Percentiles rank a stretch among this genome's conserved stretches.
phyloP scores from a whole-genome alignment of 164 flowering plant species.

The Taxillus chinensis region DNA sequence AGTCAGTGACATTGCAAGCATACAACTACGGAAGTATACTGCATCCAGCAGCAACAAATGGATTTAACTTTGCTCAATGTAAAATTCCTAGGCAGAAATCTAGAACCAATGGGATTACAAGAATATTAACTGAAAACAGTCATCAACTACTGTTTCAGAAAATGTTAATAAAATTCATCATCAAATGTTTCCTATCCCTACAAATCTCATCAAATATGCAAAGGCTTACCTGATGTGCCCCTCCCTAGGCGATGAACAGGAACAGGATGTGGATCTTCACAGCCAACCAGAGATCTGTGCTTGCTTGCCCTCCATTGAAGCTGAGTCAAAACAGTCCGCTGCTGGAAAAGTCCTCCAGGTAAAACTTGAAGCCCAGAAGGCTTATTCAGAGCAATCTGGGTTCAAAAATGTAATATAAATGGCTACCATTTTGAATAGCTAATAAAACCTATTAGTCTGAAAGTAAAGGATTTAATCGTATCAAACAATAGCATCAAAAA shows the following conservation, averaged over 20 bases:
- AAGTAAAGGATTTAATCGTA: too few relatives aligned
- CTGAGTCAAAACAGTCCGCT: constrained; percentile 80
- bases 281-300: constrained; percentile 14
- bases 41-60: background rate
- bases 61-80: background rate
- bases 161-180: background rate
- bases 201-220: background rate
- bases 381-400: constrained; percentile 80
- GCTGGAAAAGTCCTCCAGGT: constrained; percentile 94
- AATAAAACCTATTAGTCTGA: too few relatives aligned
- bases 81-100: background rate
- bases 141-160: background rate
- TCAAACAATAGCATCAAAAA: too few relatives aligned
- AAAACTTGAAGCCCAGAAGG: constrained; percentile 95
- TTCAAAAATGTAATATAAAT: too few relatives aligned
- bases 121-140: background rate
- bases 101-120: background rate
- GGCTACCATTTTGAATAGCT: too few relatives aligned
- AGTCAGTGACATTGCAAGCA: background rate
- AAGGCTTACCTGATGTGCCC: constrained; percentile 77
- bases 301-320: constrained; percentile 50
- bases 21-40: background rate
- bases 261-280: constrained; percentile 44
- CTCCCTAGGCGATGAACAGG: constrained; percentile 96
- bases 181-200: background rate